phyloP scores from a whole-genome alignment of 305 asterid genomes.

The Fraxinus greggii region DNA sequence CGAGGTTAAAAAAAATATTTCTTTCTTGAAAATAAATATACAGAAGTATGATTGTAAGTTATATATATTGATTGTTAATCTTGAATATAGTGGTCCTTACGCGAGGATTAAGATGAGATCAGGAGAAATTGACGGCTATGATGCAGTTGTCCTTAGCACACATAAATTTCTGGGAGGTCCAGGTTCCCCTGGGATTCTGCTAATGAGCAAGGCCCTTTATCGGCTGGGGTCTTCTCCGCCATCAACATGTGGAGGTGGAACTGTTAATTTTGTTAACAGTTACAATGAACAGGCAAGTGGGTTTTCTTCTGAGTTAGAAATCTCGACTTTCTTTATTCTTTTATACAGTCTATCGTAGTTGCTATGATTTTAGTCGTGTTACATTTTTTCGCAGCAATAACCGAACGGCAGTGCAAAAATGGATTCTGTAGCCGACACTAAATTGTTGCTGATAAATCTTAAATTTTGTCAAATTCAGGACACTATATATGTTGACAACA shows the following conservation, averaged over 20 bases:
- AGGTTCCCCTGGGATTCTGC: slow-evolving; percentile 49
- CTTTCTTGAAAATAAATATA: not conserved
- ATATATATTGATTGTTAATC: not conserved
- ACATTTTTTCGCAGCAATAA: not conserved
- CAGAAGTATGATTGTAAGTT: not conserved
- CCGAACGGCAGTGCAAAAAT: not conserved
- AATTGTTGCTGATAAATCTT: not conserved
- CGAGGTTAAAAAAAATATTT: slow-evolving; percentile 39
- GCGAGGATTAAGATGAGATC: slow-evolving; percentile 48
- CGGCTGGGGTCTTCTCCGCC: slow-evolving; percentile 48
- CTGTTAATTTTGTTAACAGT: slow-evolving; percentile 47
- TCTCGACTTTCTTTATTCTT: not conserved
- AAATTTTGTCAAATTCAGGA: slow-evolving; percentile 38
- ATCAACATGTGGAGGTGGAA: slow-evolving; percentile 78
- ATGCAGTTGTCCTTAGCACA: slow-evolving; percentile 49
- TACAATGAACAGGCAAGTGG: slow-evolving; percentile 37
- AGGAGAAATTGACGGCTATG: slow-evolving; percentile 46
- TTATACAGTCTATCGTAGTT: not conserved
- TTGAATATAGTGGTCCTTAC: slow-evolving; percentile 42
- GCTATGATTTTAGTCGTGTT: not conserved
- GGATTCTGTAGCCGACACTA: not conserved
- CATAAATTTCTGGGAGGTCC: slow-evolving; percentile 69
- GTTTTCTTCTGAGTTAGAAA: not conserved
- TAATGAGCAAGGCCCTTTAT: slow-evolving; percentile 50
- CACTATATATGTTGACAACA: slow-evolving; percentile 44